Conservation (phyloP, 495 filamentous ascomycete genomes). For the Chaetomidium leptoderma region DNA sequence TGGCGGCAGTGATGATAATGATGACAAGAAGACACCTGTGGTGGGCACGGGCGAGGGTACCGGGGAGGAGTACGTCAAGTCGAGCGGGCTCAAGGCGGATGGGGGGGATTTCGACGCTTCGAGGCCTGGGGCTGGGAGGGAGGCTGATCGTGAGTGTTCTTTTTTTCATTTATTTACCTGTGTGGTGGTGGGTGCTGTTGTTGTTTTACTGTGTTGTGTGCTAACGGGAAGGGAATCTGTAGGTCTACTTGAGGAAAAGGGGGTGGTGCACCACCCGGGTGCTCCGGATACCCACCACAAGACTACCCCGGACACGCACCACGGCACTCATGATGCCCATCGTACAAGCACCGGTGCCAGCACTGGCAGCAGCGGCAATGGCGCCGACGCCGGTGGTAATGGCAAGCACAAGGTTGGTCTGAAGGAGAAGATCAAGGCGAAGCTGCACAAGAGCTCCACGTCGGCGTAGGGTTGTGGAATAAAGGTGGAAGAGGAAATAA, state of each 20-base stretch:
- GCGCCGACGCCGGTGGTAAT: not conserved
- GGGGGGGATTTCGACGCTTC: slow-evolving; percentile 65
- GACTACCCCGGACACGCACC: not conserved
- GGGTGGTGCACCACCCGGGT: slow-evolving; percentile 31
- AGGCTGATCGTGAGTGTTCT: slow-evolving; percentile 58
- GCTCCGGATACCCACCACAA: not conserved
- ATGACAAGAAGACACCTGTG: slow-evolving; percentile 19
- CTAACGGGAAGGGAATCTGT: not conserved
- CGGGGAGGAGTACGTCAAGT: slow-evolving; percentile 53
- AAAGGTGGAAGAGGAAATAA: not conserved
- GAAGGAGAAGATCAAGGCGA: slow-evolving; percentile 47
- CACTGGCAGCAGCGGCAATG: too few species aligned
- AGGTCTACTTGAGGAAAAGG: slow-evolving; percentile 46
- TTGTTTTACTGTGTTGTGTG: too few species aligned
- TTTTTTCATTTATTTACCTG: not conserved
- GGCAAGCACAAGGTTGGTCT: slow-evolving; percentile 34
- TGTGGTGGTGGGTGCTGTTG: too few species aligned
- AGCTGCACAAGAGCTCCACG: slow-evolving; percentile 33
- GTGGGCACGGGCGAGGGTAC: slow-evolving; percentile 23
- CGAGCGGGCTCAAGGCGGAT: slow-evolving; percentile 52
- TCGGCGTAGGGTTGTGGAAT: not conserved
- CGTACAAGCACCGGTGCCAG: too few species aligned
- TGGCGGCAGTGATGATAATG: slow-evolving; percentile 15
- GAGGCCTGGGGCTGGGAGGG: slow-evolving; percentile 56
- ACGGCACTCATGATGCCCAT: too few species aligned